Base-by-base conservation (phyloP, 179 eudicot genomes). In the Silene vulgaris region DNA sequence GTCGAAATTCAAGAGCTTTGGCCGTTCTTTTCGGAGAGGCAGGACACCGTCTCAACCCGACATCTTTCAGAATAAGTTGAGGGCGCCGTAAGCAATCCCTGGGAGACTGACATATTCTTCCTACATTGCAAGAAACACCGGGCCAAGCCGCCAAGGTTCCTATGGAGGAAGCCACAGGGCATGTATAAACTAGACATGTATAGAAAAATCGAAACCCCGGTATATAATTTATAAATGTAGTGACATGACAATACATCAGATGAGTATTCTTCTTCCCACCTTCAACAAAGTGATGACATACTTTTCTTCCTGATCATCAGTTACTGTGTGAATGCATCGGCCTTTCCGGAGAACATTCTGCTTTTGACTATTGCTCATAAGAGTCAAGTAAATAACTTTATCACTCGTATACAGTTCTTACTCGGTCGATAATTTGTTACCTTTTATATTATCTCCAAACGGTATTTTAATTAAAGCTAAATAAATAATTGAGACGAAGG, bases 11-110 rank as follows among this genome's bases (percentile, higher is more conserved):
- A 70, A 88, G 88, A 86, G 98, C 98, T 21, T 88, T 93, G 70
- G 98, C 94, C 45, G 98, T 93, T 80, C 86, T 93, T 70, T 93
- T 93, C 90, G 97, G 3, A 80, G 92, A 81, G 98, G 98, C 23
- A 85, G 91, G 81, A 91, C 97, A 30, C 98, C 93, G 2, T 97
- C 98, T 82, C 88, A 74, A 72, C 98, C 98, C 1, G 98, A 93
- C 80, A 91, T 79, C 85, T 91, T 93, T 40, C 88, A 90, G 80
- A 91, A 86, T n/a, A 89, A 91, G 81, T 80, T 93, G 73, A 84
- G 84, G 79, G 93, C 97, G 37, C 93, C 93, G 93, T 2, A 90
- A 91, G 76, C 93, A 88, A 65, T 93, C 98, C 76, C 97, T 93
- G 35, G 98, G 91, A 85, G 98, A 93, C 87, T 82, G 86, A 83